These are phyloP conservation scores for Pyrrhoderma noxium DNA, from an alignment of 1,284 basidiomycete genomes.

Conservation along the genomic window DNA sequence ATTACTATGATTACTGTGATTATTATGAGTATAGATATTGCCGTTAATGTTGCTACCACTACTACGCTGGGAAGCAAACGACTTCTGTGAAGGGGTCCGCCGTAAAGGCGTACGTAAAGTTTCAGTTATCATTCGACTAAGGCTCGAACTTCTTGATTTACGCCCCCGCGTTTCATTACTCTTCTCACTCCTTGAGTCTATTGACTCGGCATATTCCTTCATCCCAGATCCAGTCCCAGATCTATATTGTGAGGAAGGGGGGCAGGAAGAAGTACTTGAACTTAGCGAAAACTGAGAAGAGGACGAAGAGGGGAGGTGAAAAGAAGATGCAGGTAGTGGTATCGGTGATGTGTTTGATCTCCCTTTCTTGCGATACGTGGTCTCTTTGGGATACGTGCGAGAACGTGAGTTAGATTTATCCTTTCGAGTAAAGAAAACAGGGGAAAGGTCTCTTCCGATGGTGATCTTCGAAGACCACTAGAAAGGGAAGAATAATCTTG, in stretches of 20 bases:
- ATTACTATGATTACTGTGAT: too few relatives aligned
- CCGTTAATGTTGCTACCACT: too few relatives aligned
- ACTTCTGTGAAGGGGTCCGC: conserved; percentile 31
- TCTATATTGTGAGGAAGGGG: background rate
- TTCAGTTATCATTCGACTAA: conserved; percentile 41
- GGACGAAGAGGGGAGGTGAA: too few relatives aligned
- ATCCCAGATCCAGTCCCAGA: background rate
- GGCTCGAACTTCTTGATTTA: conserved; percentile 36
- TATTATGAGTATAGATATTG: too few relatives aligned
- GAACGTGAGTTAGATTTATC: conserved; percentile 9
- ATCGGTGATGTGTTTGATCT: conserved; percentile 13
- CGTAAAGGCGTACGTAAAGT: conserved; percentile 31
- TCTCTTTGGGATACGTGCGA: conserved; percentile 10
- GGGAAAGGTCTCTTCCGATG: conserved; percentile 11
- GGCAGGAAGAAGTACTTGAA: background rate
- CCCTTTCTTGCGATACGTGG: conserved; percentile 4
- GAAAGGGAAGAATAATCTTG: conserved; percentile 9
- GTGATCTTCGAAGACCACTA: conserved; percentile 6
- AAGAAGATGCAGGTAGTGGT: conserved; percentile 7
- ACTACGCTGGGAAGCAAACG: conserved; percentile 20
- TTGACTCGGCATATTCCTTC: conserved; percentile 19
- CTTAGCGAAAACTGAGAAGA: background rate
- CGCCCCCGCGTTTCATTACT: conserved; percentile 35
- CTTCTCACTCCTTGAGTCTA: conserved; percentile 25
- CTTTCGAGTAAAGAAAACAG: conserved; percentile 1